These are phyloP conservation scores for Trametes hirsuta DNA, from an alignment of 1,284 basidiomycete species.

Conservation along the genomic window DNA sequence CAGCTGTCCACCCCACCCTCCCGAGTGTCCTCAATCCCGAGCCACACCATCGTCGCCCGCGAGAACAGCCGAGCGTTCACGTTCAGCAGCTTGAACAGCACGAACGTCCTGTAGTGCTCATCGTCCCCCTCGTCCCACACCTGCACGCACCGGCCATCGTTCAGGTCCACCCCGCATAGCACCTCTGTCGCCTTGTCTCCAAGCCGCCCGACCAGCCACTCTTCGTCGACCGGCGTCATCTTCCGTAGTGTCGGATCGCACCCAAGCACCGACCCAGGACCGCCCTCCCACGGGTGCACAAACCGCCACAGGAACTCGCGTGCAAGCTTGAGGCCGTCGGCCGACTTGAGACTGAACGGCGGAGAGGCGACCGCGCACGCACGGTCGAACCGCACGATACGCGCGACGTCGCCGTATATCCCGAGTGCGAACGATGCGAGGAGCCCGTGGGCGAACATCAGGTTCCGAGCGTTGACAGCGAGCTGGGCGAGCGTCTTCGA, in stretches of 20 bases:
- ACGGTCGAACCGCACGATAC: slow-evolving; percentile 18
- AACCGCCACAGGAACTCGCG: slow-evolving; percentile 16
- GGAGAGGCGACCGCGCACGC: slow-evolving; percentile 5
- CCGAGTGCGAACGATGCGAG: slow-evolving; percentile 17
- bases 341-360: background rate
- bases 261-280: background rate
- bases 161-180: background rate
- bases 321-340: background rate
- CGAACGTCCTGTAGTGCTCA: slow-evolving; percentile 2
- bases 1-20: background rate
- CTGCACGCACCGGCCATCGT: slow-evolving; percentile 1
- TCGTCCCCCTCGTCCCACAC: slow-evolving; percentile 5
- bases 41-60: slow-evolving; percentile 18
- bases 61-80: slow-evolving; percentile 17
- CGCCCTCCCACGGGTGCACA: slow-evolving; percentile 3
- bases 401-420: slow-evolving; percentile 12
- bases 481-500: slow-evolving; percentile 2
- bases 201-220: slow-evolving; percentile 5
- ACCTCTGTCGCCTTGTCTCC: background rate
- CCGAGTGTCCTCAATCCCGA: slow-evolving; percentile 11
- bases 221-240: background rate
- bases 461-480: slow-evolving; percentile 9
- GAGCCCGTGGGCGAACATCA: slow-evolving; percentile 10
- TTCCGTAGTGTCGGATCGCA: slow-evolving; percentile 5
- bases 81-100: slow-evolving; percentile 8